Evolutionary conservation across 305 asterid species (phyloP).

Genomic region (Solanum aculeatissimum): DNA sequence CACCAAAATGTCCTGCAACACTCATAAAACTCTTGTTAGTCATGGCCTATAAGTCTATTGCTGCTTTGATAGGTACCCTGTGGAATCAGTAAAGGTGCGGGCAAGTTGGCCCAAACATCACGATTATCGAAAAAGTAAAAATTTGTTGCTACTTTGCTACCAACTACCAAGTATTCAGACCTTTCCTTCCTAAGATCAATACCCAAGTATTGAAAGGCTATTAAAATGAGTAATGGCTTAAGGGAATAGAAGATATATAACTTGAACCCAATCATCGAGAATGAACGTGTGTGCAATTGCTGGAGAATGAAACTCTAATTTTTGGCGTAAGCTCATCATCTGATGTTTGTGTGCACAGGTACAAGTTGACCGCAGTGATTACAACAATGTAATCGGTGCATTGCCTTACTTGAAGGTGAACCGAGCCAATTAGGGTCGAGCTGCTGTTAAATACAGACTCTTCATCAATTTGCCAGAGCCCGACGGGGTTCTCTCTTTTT

Average conservation of each 20-base stretch:
- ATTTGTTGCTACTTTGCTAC: neutral
- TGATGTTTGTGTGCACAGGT: constrained; percentile 27
- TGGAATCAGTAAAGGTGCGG: neutral
- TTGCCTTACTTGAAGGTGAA: constrained; percentile 89
- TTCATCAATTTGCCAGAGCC: neutral
- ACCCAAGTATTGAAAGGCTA: neutral
- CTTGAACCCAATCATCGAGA: neutral
- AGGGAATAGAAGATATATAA: neutral
- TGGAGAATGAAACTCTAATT: neutral
- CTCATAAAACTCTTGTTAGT: neutral
- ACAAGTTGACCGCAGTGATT: constrained; percentile 89
- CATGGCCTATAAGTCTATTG: neutral
- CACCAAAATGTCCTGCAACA: neutral
- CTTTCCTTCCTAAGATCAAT: neutral
- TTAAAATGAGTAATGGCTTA: neutral
- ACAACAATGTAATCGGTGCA: constrained; percentile 81
- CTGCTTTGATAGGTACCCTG: neutral
- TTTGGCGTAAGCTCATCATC: neutral
- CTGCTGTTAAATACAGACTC: neutral
- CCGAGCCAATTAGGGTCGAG: constrained; percentile 40
- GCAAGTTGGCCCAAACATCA: neutral
- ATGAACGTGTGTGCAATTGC: neutral
- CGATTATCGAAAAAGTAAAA: neutral
- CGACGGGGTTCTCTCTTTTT: neutral
- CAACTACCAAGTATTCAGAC: neutral